Evolutionary conservation across 352 stramenopile genomes (phyloP), one percentile per base, ranked within the genome.

Genomic region (Globisporangium nagaii): DNA sequence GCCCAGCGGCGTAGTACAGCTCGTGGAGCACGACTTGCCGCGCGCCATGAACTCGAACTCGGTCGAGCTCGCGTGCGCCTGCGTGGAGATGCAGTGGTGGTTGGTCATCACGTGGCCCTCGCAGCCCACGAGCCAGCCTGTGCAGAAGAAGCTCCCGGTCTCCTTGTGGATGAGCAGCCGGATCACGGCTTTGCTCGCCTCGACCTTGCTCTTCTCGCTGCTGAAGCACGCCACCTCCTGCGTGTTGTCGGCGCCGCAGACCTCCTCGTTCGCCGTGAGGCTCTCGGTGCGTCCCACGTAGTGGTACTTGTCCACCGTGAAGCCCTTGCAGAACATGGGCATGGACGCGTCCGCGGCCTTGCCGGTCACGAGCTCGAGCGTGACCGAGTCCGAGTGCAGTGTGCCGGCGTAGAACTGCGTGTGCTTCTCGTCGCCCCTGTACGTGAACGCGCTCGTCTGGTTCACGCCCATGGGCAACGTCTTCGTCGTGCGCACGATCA

Each of bases 101-200:
- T 93, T 93, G 24, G 83, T 91, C 17, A 93, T 40, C 35, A 89
- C n/a, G 48, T 93, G 80, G 15, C 79, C 80, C 19, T 93, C 70
- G 31, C 68, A 84, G n/a, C 83, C 83, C 25, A 90, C 7, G 3
- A 93, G 60, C 75, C 75, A 93, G 17, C 83, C 83, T 17, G 76
- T 90, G 56, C 83, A 93, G 39, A 86, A 88, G 53, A 66, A 86
- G 4, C 67, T 75, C 3, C 68, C 63, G 22, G 48, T 59, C 32
- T 44, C 36, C 48, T 88, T 88, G 62, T 88, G 78, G 30, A 87
- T 90, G 10, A 87, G 53, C 36, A 93, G 53, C 4, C 82, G 75
- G 20, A 62, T 61, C 8, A 90, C 70, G 1, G 82, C 66, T 13
- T 75, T 62, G 3, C 65, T 68, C 6, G 42, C 50, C 41, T 71